phyloP scores from a whole-genome alignment of 306 rosid genomes.

The Prunus armeniaca region DNA sequence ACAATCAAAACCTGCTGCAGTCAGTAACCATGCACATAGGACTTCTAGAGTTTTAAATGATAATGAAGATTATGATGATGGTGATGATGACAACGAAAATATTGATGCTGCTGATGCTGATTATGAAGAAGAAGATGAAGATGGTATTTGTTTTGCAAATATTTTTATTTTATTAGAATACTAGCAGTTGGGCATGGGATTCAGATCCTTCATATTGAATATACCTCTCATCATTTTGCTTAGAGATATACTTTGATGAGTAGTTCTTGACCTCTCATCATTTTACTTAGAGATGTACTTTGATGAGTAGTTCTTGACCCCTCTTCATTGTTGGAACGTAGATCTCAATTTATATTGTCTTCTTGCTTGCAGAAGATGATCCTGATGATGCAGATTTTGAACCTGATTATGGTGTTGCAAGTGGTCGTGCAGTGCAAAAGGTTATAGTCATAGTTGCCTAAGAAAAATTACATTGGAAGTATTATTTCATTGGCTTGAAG shows the following conservation, averaged over 20 bases:
- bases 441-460: constrained; percentile 34
- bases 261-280: not conserved
- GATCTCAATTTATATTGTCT: constrained; percentile 9
- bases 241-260: not conserved
- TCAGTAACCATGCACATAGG: constrained; percentile 38
- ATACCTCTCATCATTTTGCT: not conserved
- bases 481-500: constrained; percentile 5
- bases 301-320: constrained; percentile 10
- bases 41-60: constrained; percentile 55
- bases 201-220: not conserved
- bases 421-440: constrained; percentile 68
- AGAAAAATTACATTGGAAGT: constrained; percentile 2
- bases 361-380: constrained; percentile 79
- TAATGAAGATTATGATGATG: constrained; percentile 37
- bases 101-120: constrained; percentile 70
- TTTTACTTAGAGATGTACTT: not conserved
- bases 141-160: constrained; percentile 47
- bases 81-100: constrained; percentile 36
- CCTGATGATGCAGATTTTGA: constrained; percentile 95
- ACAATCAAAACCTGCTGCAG: constrained; percentile 44
- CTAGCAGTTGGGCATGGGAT: constrained; percentile 7
- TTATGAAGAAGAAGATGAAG: constrained; percentile 91
- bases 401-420: constrained; percentile 52
- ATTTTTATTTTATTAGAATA: constrained; percentile 7
- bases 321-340: constrained; percentile 6